Conservation (phyloP, 148 eudicot species). For the Diospyros kaki region DNA sequence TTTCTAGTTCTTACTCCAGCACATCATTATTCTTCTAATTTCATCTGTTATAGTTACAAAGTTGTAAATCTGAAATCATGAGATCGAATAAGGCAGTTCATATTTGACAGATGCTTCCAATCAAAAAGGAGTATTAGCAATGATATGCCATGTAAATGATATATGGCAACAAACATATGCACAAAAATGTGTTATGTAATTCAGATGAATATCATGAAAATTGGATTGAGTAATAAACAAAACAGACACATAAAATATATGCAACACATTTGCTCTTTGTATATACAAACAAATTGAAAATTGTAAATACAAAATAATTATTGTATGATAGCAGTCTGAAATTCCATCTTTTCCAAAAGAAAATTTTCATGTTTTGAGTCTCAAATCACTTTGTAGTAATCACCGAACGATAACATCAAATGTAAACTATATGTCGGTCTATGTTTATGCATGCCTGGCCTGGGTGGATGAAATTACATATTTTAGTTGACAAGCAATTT, state of each 20-base stretch:
- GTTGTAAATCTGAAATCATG: not conserved
- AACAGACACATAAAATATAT: not conserved
- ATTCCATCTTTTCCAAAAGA: not conserved
- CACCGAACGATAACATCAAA: not conserved
- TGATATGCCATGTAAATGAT: not conserved
- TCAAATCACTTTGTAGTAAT: not conserved
- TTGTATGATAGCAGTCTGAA: not conserved
- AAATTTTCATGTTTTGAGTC: not conserved
- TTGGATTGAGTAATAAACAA: not conserved
- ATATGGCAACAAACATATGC: not conserved
- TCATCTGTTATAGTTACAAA: not conserved
- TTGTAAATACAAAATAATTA: not conserved
- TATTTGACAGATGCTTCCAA: conserved; percentile 4
- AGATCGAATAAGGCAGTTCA: not conserved
- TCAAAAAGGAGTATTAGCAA: not conserved
- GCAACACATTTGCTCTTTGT: too few relatives aligned
- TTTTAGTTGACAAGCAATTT: not conserved
- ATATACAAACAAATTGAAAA: not conserved
- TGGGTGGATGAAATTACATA: not conserved
- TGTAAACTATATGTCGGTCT: not conserved
- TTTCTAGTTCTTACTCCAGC: not conserved
- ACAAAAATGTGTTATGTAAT: not conserved
- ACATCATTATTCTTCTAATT: not conserved
- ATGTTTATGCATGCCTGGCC: not conserved
- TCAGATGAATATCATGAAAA: not conserved